phyloP scores from a whole-genome alignment of 2,329 filamentous ascomycete species.

The Fusarium sp. region DNA sequence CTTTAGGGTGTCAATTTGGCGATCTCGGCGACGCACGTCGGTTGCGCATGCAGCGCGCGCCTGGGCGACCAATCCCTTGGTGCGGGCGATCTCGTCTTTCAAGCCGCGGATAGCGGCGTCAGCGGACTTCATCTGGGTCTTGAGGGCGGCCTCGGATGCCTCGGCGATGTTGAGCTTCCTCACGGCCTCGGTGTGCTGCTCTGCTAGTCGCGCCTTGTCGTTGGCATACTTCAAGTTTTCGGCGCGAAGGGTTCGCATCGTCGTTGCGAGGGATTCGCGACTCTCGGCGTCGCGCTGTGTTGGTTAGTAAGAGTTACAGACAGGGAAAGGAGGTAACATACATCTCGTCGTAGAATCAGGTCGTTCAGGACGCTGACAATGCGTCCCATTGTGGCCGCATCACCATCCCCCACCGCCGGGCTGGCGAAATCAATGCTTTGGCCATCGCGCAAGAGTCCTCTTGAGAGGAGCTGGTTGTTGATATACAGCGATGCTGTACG shows the following conservation, averaged over 20 bases:
- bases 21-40: slow-evolving; percentile 90
- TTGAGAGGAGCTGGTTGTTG: slow-evolving; percentile 79
- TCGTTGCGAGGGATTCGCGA: slow-evolving; percentile 85
- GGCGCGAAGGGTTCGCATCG: slow-evolving; percentile 81
- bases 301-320: slow-evolving; percentile 32
- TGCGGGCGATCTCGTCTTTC: slow-evolving; percentile 85
- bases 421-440: slow-evolving; percentile 87
- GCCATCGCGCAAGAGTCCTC: slow-evolving; percentile 77
- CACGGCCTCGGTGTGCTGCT: slow-evolving; percentile 69
- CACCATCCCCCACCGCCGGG: slow-evolving; percentile 74
- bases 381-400: slow-evolving; percentile 80
- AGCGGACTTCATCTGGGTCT: slow-evolving; percentile 79
- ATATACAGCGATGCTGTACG: slow-evolving; percentile 80
- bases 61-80: slow-evolving; percentile 86
- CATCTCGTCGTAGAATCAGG: slow-evolving; percentile 89
- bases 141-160: slow-evolving; percentile 79
- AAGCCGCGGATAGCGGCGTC: slow-evolving; percentile 83
- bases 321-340: slow-evolving; percentile 57
- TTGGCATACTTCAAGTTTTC: slow-evolving; percentile 82
- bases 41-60: slow-evolving; percentile 90
- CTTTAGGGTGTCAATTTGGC: slow-evolving; percentile 91
- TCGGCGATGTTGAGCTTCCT: slow-evolving; percentile 73
- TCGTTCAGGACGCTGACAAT: slow-evolving; percentile 97
- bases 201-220: slow-evolving; percentile 74
- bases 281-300: slow-evolving; percentile 88